Evolutionary conservation across 179 eudicot genomes (phyloP).

Genomic region (Spinacia oleracea): DNA sequence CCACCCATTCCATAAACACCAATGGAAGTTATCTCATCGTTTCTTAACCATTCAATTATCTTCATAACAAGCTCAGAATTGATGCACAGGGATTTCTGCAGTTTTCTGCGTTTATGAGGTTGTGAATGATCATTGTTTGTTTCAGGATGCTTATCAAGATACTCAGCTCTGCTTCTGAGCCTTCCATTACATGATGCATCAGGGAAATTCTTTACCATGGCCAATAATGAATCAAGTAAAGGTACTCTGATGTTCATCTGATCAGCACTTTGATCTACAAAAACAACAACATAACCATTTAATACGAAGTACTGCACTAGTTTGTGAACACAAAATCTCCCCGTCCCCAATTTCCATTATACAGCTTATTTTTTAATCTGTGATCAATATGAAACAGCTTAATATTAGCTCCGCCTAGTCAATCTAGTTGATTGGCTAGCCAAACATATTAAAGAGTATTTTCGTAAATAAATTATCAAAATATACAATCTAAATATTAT

Average conservation of each 20-base stretch:
- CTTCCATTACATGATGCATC: background rate
- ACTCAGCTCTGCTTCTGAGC: background rate
- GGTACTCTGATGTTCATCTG: background rate
- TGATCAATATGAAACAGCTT: too few species aligned
- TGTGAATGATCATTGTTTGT: background rate
- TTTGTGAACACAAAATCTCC: too few species aligned
- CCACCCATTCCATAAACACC: conserved; percentile 26
- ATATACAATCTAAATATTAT: too few species aligned
- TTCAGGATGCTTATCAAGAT: background rate
- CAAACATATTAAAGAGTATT: too few species aligned
- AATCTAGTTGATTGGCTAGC: too few species aligned
- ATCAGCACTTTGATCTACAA: background rate
- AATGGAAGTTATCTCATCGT: conserved; percentile 4
- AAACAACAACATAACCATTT: background rate
- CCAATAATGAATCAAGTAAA: background rate
- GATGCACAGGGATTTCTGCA: background rate
- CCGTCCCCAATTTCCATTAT: too few species aligned
- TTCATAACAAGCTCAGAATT: background rate
- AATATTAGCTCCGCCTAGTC: too few species aligned
- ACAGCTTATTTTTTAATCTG: too few species aligned
- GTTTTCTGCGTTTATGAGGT: background rate
- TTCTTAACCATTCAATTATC: background rate
- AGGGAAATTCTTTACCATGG: background rate
- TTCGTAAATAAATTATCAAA: too few species aligned
- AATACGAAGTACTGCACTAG: too few species aligned